A percentile compares a stretch with the other conserved stretches of the same genome.
phyloP scores from a whole-genome alignment of 1,139 yeast species.

The Lodderomyces metapsilosis region DNA sequence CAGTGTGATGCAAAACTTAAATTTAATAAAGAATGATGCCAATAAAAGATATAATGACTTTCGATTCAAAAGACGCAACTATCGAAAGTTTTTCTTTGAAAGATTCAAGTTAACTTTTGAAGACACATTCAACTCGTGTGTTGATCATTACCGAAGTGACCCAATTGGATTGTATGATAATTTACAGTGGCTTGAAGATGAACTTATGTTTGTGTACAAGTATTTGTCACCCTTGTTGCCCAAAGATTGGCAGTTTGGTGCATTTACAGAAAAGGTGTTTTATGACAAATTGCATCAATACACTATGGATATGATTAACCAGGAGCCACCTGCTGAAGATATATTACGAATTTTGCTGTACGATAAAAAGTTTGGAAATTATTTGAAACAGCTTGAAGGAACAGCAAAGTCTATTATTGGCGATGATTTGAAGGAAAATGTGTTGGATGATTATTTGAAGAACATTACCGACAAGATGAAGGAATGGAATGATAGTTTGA shows the following conservation, averaged over 20 bases:
- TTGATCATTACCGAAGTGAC: slow-evolving; percentile 53
- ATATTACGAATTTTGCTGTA: slow-evolving; percentile 66
- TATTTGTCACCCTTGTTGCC: slow-evolving; percentile 65
- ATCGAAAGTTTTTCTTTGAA: slow-evolving; percentile 61
- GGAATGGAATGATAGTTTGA: slow-evolving; percentile 76
- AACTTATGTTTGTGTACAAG: slow-evolving; percentile 61
- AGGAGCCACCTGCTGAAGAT: slow-evolving; percentile 73
- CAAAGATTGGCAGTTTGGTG: slow-evolving; percentile 66
- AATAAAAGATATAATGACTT: slow-evolving; percentile 29
- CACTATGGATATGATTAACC: slow-evolving; percentile 59
- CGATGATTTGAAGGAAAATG: slow-evolving; percentile 60
- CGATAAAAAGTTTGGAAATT: slow-evolving; percentile 62
- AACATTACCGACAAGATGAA: slow-evolving; percentile 69
- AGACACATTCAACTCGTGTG: slow-evolving; percentile 67
- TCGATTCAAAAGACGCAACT: slow-evolving; percentile 56
- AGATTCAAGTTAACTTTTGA: slow-evolving; percentile 59
- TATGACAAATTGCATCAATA: slow-evolving; percentile 65
- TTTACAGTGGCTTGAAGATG: slow-evolving; percentile 83
- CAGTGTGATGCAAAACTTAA: slow-evolving; percentile 47
- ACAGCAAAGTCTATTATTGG: slow-evolving; percentile 59
- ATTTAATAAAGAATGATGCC: slow-evolving; percentile 21
- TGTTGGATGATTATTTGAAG: slow-evolving; percentile 68
- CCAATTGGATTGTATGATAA: slow-evolving; percentile 64
- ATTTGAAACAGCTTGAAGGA: slow-evolving; percentile 39
- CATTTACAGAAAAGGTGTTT: slow-evolving; percentile 63